A percentile compares a stretch with the other conserved stretches of the same genome.
phyloP scores from a whole-genome alignment of 345 rosid genomes.

The Rhizophora mangle region DNA sequence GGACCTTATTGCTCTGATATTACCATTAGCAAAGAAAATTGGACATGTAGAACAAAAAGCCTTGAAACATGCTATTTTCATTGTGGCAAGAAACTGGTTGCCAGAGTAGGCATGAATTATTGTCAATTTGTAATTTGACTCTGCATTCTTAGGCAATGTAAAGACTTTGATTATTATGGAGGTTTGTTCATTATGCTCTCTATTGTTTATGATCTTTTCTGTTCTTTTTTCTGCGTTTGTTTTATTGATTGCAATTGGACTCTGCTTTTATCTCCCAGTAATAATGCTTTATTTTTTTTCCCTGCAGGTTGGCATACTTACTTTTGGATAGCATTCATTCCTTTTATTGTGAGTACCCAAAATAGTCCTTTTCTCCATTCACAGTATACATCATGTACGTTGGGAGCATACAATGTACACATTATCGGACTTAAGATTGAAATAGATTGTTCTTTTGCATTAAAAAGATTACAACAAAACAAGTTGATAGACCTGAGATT shows the following conservation, averaged over 20 bases:
- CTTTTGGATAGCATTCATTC: slow-evolving; percentile 87
- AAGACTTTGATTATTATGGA: not conserved
- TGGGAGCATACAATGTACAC: too few relatives aligned
- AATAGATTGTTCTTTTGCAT: too few relatives aligned
- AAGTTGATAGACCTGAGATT: too few relatives aligned
- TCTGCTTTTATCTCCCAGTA: not conserved
- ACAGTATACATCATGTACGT: not conserved
- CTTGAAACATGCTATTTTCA: too few relatives aligned
- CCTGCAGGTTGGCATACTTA: slow-evolving; percentile 78
- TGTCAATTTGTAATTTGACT: not conserved
- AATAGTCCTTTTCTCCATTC: not conserved
- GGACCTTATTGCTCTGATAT: too few relatives aligned
- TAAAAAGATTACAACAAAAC: too few relatives aligned
- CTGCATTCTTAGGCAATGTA: not conserved
- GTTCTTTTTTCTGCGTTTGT: not conserved
- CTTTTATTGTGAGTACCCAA: slow-evolving; percentile 55
- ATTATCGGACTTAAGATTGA: too few relatives aligned
- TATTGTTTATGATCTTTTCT: not conserved
- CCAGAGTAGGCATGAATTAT: too few relatives aligned
- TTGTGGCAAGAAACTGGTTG: too few relatives aligned
- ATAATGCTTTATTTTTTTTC: not conserved
- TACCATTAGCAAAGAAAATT: too few relatives aligned
- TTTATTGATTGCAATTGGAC: not conserved
- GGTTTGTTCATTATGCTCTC: not conserved
- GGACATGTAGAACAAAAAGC: too few relatives aligned